These are phyloP conservation scores for Pseudoperonospora humuli DNA, from an alignment of 352 stramenopile species.

Conservation along the genomic window DNA sequence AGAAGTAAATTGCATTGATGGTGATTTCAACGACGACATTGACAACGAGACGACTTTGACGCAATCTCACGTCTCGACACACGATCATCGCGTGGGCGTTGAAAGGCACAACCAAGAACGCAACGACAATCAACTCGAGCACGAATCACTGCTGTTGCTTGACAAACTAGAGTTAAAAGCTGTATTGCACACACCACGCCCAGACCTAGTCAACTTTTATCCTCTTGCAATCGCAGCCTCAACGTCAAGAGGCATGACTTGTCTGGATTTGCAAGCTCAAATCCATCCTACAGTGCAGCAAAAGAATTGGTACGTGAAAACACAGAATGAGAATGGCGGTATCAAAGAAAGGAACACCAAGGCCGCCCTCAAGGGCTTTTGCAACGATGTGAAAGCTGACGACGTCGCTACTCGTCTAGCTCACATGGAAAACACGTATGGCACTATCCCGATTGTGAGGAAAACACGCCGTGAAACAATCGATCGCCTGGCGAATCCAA, in stretches of 20 bases:
- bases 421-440: slow-evolving; percentile 60
- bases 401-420: slow-evolving; percentile 25
- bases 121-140: slow-evolving; percentile 22
- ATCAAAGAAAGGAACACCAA: slow-evolving; percentile 1
- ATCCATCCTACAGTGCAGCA: neutral
- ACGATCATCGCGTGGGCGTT: too few relatives aligned
- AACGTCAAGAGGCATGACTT: neutral
- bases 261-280: slow-evolving; percentile 1
- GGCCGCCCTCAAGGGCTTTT: neutral
- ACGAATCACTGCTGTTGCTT: slow-evolving; percentile 47
- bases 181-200: slow-evolving; percentile 49
- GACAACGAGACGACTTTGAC: neutral
- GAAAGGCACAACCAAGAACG: neutral
- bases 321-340: neutral
- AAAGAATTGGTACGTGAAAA: slow-evolving; percentile 1
- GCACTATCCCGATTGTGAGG: slow-evolving; percentile 31
- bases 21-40: slow-evolving; percentile 11
- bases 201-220: slow-evolving; percentile 45
- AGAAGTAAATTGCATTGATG: slow-evolving; percentile 14
- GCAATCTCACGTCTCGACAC: neutral
- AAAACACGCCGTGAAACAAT: slow-evolving; percentile 57
- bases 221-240: slow-evolving; percentile 1
- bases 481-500: slow-evolving; percentile 56
- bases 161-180: slow-evolving; percentile 56
- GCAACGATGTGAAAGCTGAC: slow-evolving; percentile 1